These are phyloP conservation scores for Penicillium soppii DNA, from an alignment of 495 filamentous ascomycete species.

Conservation along the genomic window DNA sequence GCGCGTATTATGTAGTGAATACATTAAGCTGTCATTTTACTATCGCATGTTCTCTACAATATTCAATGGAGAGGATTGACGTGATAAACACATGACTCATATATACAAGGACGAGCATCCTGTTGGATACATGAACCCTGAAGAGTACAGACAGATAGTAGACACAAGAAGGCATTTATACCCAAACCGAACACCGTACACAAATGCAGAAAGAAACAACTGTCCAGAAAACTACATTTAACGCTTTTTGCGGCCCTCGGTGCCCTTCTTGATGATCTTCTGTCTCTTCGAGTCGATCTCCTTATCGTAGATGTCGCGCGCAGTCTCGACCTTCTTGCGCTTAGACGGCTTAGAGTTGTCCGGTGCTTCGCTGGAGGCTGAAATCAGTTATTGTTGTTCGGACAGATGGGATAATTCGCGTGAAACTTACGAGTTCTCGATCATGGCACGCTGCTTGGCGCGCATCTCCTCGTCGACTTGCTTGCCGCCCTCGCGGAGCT, in stretches of 20 bases:
- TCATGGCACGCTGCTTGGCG: conserved; percentile 78
- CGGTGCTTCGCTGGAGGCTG: conserved; percentile 73
- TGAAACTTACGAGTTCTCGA: conserved; percentile 77
- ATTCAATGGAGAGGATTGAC: background rate
- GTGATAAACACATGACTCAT: conserved; percentile 15
- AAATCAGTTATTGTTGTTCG: conserved; percentile 48
- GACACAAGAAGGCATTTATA: conserved; percentile 10
- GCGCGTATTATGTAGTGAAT: background rate
- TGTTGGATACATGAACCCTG: conserved; percentile 11
- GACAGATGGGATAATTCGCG: background rate
- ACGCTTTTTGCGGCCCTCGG: conserved; percentile 44
- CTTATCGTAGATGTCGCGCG: conserved; percentile 49
- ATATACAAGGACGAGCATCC: conserved; percentile 17
- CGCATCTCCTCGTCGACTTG: conserved; percentile 67
- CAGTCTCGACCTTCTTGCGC: conserved; percentile 73
- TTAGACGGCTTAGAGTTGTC: conserved; percentile 67
- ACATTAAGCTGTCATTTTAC: background rate
- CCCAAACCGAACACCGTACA: conserved; percentile 21
- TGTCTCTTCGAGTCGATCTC: conserved; percentile 49
- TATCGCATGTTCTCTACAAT: background rate
- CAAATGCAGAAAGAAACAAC: conserved; percentile 25
- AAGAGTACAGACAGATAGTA: conserved; percentile 16
- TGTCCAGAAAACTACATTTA: conserved; percentile 14
- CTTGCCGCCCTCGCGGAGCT: conserved; percentile 80
- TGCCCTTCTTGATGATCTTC: conserved; percentile 53